A percentile compares a stretch with the other conserved stretches of the same genome.
These are phyloP conservation scores for Solidago caesia DNA, from an alignment of 129 eudicot genomes.

Conservation along the genomic window DNA sequence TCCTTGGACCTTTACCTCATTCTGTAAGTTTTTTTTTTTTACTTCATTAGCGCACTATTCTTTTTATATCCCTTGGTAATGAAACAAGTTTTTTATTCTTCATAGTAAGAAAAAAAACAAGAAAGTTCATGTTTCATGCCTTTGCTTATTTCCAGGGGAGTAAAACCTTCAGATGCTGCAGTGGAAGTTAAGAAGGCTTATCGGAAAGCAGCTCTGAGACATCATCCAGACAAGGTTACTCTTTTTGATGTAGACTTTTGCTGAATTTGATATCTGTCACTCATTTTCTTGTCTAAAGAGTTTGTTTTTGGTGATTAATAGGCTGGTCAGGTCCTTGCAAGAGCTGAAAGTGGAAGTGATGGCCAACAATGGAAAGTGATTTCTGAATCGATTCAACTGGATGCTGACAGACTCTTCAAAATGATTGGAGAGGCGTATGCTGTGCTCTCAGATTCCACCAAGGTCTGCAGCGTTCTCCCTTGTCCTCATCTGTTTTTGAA, in stretches of 20 bases:
- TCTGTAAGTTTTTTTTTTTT: conserved; percentile 55
- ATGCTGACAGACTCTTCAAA: conserved; percentile 86
- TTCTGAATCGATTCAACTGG: conserved; percentile 63
- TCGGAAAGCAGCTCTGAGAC: conserved; percentile 91
- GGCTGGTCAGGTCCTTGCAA: conserved; percentile 76
- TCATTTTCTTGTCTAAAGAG: conserved; percentile 6
- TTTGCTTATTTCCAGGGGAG: conserved; percentile 55
- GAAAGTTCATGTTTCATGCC: not conserved
- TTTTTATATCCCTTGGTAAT: not conserved
- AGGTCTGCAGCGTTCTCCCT: conserved; percentile 42
- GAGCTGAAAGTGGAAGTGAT: conserved; percentile 65
- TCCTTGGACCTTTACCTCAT: conserved; percentile 69
- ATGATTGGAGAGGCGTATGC: conserved; percentile 95
- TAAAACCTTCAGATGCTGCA: conserved; percentile 64
- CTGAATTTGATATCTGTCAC: not conserved
- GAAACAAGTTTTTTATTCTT: not conserved
- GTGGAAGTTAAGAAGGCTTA: conserved; percentile 94
- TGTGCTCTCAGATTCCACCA: conserved; percentile 81
- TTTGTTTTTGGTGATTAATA: conserved; percentile 26
- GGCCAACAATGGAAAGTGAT: conserved; percentile 68
- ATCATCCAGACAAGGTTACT: conserved; percentile 96
- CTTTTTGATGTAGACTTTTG: conserved; percentile 2
- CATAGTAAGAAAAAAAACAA: not conserved
- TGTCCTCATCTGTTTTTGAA: not conserved
- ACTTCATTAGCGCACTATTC: not conserved